Conservation (phyloP, 2,329 filamentous ascomycete species). For the Epichloe sibirici region DNA sequence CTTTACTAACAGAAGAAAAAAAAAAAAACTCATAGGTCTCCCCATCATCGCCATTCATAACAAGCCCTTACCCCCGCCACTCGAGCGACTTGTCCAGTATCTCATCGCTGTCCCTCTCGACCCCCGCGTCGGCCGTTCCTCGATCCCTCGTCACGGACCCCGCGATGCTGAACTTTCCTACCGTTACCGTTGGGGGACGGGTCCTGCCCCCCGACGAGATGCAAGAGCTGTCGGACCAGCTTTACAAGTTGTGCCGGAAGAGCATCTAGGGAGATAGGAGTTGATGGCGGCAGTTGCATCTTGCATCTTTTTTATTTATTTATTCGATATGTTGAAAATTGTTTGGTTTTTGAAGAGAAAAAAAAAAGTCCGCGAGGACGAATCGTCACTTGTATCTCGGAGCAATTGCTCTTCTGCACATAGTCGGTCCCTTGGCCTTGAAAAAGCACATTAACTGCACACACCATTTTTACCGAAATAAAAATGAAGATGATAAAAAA, state of each 20-base stretch:
- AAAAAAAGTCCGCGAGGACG: neutral
- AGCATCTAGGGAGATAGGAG: neutral
- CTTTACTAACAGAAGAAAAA: no score
- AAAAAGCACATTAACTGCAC: no score
- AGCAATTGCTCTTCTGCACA: no score
- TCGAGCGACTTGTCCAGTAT: conserved; percentile 3
- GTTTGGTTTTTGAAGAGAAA: neutral
- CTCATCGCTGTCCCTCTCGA: conserved; percentile 1
- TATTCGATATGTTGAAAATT: neutral
- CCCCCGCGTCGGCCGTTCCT: neutral
- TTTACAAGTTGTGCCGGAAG: conserved; percentile 1
- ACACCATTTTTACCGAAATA: no score
- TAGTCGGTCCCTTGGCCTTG: no score
- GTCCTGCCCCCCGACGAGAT: neutral
- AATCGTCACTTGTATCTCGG: neutral
- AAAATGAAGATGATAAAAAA: no score
- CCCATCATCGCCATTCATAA: neutral
- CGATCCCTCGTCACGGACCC: neutral
- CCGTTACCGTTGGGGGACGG: neutral
- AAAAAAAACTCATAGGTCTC: neutral
- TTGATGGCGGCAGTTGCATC: neutral
- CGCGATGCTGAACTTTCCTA: neutral
- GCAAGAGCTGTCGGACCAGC: conserved; percentile 1
- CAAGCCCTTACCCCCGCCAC: neutral
- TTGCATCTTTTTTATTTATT: neutral